Conservation (phyloP, 108 stramenopile species). For the Pseudonitzschia delicatissima region DNA sequence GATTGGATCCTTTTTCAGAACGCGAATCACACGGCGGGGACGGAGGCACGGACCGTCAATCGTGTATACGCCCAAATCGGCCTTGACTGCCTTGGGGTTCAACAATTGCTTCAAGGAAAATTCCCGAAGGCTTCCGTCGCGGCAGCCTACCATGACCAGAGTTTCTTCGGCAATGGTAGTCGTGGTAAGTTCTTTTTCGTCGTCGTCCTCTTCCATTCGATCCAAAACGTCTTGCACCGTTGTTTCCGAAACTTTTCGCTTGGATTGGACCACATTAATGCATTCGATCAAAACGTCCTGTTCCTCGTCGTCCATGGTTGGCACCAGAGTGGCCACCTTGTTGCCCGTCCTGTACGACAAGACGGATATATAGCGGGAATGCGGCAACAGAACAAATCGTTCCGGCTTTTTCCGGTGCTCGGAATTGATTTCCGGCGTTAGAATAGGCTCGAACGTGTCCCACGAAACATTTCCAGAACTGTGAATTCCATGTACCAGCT, state of each 20-base stretch:
- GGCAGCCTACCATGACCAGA: slow-evolving; percentile 39
- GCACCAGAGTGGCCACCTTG: slow-evolving; percentile 31
- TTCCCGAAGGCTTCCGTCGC: slow-evolving; percentile 41
- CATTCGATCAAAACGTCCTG: slow-evolving; percentile 23
- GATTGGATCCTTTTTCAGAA: slow-evolving; percentile 26
- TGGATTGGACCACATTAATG: slow-evolving; percentile 21
- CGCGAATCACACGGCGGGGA: slow-evolving; percentile 32
- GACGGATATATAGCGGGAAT: slow-evolving; percentile 34
- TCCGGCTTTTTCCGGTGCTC: slow-evolving; percentile 18
- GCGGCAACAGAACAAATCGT: slow-evolving; percentile 45
- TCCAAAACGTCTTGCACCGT: slow-evolving; percentile 29
- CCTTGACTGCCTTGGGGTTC: no score
- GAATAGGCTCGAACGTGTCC: slow-evolving; percentile 35
- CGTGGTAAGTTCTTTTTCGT: slow-evolving; percentile 6
- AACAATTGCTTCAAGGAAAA: slow-evolving; percentile 22
- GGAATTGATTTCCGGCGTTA: slow-evolving; percentile 26
- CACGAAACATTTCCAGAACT: slow-evolving; percentile 15
- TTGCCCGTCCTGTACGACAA: slow-evolving; percentile 41
- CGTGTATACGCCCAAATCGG: slow-evolving; percentile 19
- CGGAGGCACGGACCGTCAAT: slow-evolving; percentile 25
- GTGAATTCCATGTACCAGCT: background rate
- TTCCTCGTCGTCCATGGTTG: background rate
- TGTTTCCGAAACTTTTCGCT: slow-evolving; percentile 5
- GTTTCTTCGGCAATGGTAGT: slow-evolving; percentile 13
- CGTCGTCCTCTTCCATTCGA: slow-evolving; percentile 10